These are phyloP conservation scores for Nemania abortiva DNA, from an alignment of 2,329 filamentous ascomycete genomes.

Conservation along the genomic window DNA sequence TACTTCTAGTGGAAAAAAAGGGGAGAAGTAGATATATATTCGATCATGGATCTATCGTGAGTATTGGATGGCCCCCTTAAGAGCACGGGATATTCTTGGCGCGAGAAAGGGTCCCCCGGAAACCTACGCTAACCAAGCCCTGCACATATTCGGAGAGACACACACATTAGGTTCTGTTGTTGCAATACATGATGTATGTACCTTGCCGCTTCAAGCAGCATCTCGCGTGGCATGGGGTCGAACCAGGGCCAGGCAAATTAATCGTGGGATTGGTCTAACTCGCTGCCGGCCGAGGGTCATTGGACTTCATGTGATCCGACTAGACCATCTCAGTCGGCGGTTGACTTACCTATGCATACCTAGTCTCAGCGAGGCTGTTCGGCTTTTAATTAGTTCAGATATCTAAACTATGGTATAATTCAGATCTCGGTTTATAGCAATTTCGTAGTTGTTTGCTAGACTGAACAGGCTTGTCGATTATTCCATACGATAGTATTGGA, in stretches of 20 bases:
- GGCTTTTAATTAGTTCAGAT: neutral
- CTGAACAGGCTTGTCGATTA: neutral
- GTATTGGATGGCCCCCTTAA: neutral
- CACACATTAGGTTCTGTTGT: conserved; percentile 12
- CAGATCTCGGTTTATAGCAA: neutral
- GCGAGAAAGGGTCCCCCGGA: conserved; percentile 12
- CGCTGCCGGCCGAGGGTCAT: neutral
- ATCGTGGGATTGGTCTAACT: neutral
- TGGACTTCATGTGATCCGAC: neutral
- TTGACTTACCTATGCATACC: neutral
- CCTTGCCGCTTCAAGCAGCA: conserved; percentile 4
- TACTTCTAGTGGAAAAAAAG: neutral
- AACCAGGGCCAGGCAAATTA: neutral
- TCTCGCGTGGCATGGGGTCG: conserved; percentile 15
- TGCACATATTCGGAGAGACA: conserved; percentile 10
- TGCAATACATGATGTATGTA: conserved; percentile 16
- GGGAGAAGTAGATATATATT: neutral
- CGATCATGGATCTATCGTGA: neutral
- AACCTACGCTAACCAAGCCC: conserved; percentile 12
- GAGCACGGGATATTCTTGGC: conserved; percentile 20
- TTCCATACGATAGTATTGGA: neutral
- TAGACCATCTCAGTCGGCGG: neutral
- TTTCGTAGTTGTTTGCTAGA: neutral
- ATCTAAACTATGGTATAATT: neutral
- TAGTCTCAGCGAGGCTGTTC: neutral